Percentiles rank a stretch among this genome's conserved stretches.
These are phyloP conservation scores for Paramecium tetraurelia DNA, from an alignment of 73 alveolate genomes.

Conservation along the genomic window DNA sequence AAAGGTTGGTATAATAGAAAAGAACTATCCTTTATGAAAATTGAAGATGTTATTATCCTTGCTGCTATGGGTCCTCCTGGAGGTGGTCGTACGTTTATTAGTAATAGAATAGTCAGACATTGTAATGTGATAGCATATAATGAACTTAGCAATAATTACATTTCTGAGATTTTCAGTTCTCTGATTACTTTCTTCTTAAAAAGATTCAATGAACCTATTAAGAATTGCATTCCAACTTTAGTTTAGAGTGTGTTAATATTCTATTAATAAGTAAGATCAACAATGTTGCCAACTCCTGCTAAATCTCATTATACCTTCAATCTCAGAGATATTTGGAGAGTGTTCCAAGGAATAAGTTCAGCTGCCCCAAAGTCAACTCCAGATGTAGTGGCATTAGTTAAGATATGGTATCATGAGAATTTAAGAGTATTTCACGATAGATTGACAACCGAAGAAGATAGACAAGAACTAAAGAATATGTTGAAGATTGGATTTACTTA, in stretches of 20 bases:
- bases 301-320: slow-evolving; percentile 99
- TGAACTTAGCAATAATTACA: slow-evolving; percentile 89
- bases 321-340: slow-evolving; percentile 98
- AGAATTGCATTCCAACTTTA: slow-evolving; percentile 54
- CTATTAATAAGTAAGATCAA: slow-evolving; percentile 89
- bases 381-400: slow-evolving; percentile 77
- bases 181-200: slow-evolving; percentile 38
- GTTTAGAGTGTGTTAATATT: slow-evolving; percentile 80
- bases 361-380: slow-evolving; percentile 57
- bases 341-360: slow-evolving; percentile 68
- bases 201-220: slow-evolving; percentile 76
- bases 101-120: slow-evolving; percentile 98
- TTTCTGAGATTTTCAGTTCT: slow-evolving; percentile 86
- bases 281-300: slow-evolving; percentile 99
- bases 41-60: slow-evolving; percentile 80
- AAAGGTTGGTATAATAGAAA: slow-evolving; percentile 93
- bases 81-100: slow-evolving; percentile 92
- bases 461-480: slow-evolving; percentile 73
- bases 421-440: slow-evolving; percentile 95
- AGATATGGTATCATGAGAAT: slow-evolving; percentile 99
- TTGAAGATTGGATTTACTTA: slow-evolving; percentile 72
- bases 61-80: slow-evolving; percentile 98
- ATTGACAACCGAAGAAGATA: slow-evolving; percentile 89
- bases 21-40: slow-evolving; percentile 78
- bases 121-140: slow-evolving; percentile 92